phyloP scores from a whole-genome alignment of 306 rosid genomes.

The Amphicarpaea edgeworthii region DNA sequence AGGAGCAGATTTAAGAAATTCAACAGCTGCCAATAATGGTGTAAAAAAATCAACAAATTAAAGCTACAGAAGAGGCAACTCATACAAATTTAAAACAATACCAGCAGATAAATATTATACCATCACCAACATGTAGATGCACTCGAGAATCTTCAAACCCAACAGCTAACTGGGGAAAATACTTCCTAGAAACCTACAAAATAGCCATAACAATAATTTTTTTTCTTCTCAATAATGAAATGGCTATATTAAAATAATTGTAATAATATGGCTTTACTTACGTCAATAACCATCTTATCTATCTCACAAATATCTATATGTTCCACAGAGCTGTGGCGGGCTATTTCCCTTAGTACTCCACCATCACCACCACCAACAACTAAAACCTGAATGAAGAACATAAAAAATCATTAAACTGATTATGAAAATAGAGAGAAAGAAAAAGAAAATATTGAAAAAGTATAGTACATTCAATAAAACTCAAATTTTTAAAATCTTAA shows the following conservation, averaged over 20 bases:
- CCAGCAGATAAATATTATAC: slow-evolving; percentile 49
- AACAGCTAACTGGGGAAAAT: slow-evolving; percentile 82
- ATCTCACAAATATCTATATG: slow-evolving; percentile 97
- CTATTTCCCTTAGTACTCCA: slow-evolving; percentile 89
- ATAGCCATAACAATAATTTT: slow-evolving; percentile 37
- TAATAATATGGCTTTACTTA: slow-evolving; percentile 53
- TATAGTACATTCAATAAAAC: slow-evolving; percentile 15
- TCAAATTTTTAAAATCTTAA: background rate
- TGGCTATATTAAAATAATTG: background rate
- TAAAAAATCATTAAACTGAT: slow-evolving; percentile 4
- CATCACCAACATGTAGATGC: slow-evolving; percentile 90
- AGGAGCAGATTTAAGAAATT: slow-evolving; percentile 69
- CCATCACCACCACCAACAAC: slow-evolving; percentile 99
- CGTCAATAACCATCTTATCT: slow-evolving; percentile 97
- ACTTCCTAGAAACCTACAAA: slow-evolving; percentile 78
- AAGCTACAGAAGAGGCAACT: slow-evolving; percentile 1
- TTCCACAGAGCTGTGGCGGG: slow-evolving; percentile 88
- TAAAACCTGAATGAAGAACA: slow-evolving; percentile 67
- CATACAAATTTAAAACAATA: slow-evolving; percentile 22
- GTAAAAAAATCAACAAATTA: background rate
- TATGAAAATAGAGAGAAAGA: background rate
- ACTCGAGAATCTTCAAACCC: slow-evolving; percentile 98
- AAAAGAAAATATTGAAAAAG: background rate
- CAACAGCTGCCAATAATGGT: slow-evolving; percentile 70
- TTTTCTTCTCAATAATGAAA: slow-evolving; percentile 36